Base-by-base conservation (phyloP, 2,329 filamentous ascomycete species). In the Capronia americana region DNA sequence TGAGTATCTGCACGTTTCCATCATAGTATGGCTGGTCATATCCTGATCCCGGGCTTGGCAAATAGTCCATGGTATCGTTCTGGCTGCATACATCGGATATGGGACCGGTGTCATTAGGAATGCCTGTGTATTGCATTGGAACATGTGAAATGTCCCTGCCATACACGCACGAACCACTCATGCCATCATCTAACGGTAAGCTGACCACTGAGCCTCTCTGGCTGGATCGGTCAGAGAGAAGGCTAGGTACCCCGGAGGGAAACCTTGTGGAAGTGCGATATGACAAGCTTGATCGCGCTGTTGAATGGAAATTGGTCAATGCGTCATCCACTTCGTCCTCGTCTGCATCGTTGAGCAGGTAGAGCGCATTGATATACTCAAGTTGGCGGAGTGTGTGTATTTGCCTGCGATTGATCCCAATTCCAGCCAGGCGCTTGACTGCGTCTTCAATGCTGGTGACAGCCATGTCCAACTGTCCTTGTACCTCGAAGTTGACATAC, bases 161-260 rank as follows among this genome's bases (percentile, higher is more conserved):
- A 26, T 41, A 32, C 23, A n/a, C 32, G 34, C 30, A n/a, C 6
- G 10, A 30, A 26, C 26, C 12, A 11, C 23, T 7, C 14, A 14
- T 24, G 23, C 20, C 4, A 7, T 51, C 46, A 2, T 41, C 26
- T 8, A 60, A 26, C 3, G 57, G 44, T 5, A 46, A n/a, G 14
- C 57, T 34, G 28, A 60, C 51, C 26, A 14, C 28, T 3, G 57
- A 60, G 4, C 23, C 46, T 12, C 46, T 34, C 2, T 34, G 30
- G 23, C 57, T 53, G n/a, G 57, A 60, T 41, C 28, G 28, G 38
- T 60, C 57, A 1, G 57, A 53, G n/a, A 41, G 6, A 3, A 60
- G 44, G 28, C 44, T 51, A 32, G 46, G 46, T 20, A 53, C 46
- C 11, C 46, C 26, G 6, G 57, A 59, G 14, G 44, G 57, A 38